phyloP scores from a whole-genome alignment of 2,329 filamentous ascomycete species.

The Aspergillus tubingensis region DNA sequence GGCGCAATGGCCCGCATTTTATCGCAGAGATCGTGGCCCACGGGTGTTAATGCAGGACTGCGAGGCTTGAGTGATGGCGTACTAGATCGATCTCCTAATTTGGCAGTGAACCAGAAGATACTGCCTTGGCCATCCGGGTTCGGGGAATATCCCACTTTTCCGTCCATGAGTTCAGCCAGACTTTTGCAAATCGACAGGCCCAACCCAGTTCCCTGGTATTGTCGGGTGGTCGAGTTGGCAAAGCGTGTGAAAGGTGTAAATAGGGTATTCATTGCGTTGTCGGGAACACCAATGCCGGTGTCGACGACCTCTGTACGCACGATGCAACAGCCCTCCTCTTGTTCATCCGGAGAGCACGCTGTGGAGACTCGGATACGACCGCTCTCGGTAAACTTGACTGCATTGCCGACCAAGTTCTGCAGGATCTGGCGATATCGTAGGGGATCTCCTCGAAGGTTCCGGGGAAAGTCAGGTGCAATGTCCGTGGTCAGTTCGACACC shows the following conservation, averaged over 20 bases:
- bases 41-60: slow-evolving; percentile 14
- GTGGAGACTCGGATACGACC: slow-evolving; percentile 54
- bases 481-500: slow-evolving; percentile 50
- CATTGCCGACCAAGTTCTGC: slow-evolving; percentile 63
- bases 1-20: slow-evolving; percentile 42
- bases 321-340: slow-evolving; percentile 47
- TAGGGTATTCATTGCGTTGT: slow-evolving; percentile 49
- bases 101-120: slow-evolving; percentile 55
- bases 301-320: slow-evolving; percentile 57
- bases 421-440: slow-evolving; percentile 63
- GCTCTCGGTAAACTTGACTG: slow-evolving; percentile 62
- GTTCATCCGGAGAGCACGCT: slow-evolving; percentile 34
- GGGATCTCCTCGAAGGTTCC: slow-evolving; percentile 55
- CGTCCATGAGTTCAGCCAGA: slow-evolving; percentile 59
- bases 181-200: slow-evolving; percentile 61
- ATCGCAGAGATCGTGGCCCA: slow-evolving; percentile 21
- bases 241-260: slow-evolving; percentile 61
- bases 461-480: slow-evolving; percentile 50
- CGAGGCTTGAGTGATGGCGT: too few species aligned
- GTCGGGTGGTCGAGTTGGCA: slow-evolving; percentile 54
- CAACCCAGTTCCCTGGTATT: slow-evolving; percentile 58
- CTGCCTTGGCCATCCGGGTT: slow-evolving; percentile 53
- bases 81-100: slow-evolving; percentile 33
- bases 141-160: slow-evolving; percentile 50
- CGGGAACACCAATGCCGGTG: slow-evolving; percentile 56